A percentile compares a stretch with the other conserved stretches of the same genome.
These are phyloP conservation scores for Xylaria palmicola DNA, from an alignment of 495 filamentous ascomycete species.

Conservation along the genomic window DNA sequence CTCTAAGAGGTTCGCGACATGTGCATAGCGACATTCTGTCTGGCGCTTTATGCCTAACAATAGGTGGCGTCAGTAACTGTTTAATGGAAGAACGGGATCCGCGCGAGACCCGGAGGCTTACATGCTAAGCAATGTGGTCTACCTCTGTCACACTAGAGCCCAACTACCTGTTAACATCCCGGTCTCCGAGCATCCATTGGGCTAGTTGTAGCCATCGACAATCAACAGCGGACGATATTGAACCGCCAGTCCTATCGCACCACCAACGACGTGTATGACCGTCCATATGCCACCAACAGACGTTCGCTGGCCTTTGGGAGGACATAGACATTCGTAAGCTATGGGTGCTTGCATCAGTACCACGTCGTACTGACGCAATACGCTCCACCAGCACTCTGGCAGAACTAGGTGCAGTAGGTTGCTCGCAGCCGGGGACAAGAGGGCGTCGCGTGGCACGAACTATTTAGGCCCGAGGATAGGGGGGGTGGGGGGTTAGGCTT, in stretches of 20 bases:
- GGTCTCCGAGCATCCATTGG: constrained; percentile 5
- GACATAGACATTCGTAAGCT: constrained; percentile 5
- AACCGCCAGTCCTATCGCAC: not conserved
- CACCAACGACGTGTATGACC: constrained; percentile 7
- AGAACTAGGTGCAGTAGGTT: constrained; percentile 6
- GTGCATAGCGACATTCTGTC: constrained; percentile 67
- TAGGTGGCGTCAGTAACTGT: constrained; percentile 4
- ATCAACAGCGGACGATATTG: constrained; percentile 3
- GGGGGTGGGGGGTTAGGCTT: not conserved
- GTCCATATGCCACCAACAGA: not conserved
- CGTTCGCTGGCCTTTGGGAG: constrained; percentile 18
- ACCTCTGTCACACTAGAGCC: constrained; percentile 54
- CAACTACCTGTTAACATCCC: constrained; percentile 14
- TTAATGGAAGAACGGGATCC: not conserved
- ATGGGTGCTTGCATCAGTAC: constrained; percentile 36
- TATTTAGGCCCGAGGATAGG: not conserved
- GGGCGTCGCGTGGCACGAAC: not conserved
- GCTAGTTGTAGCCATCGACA: not conserved
- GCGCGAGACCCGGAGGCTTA: constrained; percentile 28
- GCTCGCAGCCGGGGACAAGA: constrained; percentile 19
- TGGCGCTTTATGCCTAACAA: constrained; percentile 59
- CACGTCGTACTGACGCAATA: constrained; percentile 32
- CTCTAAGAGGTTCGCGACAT: constrained; percentile 68
- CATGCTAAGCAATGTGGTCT: constrained; percentile 66
- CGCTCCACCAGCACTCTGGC: constrained; percentile 7